Percentiles rank a stretch among this genome's conserved stretches.
Evolutionary conservation across 306 rosid genomes (phyloP).

Genomic region (Vigna mungo): DNA sequence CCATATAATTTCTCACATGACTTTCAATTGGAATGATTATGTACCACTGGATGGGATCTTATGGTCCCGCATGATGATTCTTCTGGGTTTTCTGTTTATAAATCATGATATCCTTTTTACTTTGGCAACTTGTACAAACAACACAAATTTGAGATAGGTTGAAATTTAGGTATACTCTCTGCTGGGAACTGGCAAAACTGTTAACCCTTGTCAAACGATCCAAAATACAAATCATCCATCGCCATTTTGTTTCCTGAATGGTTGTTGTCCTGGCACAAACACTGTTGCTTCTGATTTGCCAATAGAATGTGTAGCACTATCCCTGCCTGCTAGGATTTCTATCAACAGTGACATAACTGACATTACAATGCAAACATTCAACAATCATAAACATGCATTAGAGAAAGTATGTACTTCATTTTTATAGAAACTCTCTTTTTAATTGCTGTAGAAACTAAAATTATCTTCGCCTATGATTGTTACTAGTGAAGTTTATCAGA

Average conservation of each 20-base stretch:
- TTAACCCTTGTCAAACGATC: conserved; percentile 11
- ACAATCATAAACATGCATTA: not conserved
- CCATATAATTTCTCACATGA: conserved; percentile 19
- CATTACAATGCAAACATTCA: not conserved
- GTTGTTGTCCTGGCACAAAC: conserved; percentile 4
- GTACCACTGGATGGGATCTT: conserved; percentile 25
- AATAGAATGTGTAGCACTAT: conserved; percentile 38
- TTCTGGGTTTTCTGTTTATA: conserved; percentile 37
- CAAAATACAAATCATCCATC: not conserved
- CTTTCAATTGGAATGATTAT: conserved; percentile 19
- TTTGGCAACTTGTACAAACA: conserved; percentile 42
- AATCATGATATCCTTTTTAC: conserved; percentile 34
- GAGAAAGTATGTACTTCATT: not conserved
- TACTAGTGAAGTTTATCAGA: not conserved
- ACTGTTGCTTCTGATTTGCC: conserved; percentile 35
- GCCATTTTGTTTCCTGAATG: not conserved
- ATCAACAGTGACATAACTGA: conserved; percentile 2
- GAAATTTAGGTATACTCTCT: not conserved
- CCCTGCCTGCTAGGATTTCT: conserved; percentile 18
- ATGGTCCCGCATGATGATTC: conserved; percentile 35
- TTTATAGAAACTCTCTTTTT: not conserved
- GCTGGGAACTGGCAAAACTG: conserved; percentile 14
- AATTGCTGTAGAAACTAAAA: not conserved
- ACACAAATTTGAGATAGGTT: conserved; percentile 1
- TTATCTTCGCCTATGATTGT: not conserved